A percentile compares a stretch with the other conserved stretches of the same genome.
Evolutionary conservation across 805 yeast genomes (phyloP).

Genomic region (Wickerhamiella alocasiicola): DNA sequence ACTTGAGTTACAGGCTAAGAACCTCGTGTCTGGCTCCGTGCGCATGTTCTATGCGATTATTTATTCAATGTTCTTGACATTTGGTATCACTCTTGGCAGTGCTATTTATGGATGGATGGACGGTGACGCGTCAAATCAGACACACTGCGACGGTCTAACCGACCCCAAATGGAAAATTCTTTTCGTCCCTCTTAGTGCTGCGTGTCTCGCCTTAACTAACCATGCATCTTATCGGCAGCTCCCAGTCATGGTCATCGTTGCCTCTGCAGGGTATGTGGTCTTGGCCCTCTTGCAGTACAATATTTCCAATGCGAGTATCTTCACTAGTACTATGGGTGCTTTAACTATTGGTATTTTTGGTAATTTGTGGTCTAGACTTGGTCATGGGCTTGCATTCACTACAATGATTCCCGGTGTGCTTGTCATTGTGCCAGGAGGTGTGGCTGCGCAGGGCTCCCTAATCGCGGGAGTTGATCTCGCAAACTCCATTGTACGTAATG

Average conservation of each 20-base stretch:
- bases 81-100: conserved; percentile 89
- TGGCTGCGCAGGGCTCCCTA: conserved; percentile 79
- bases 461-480: conserved; percentile 72
- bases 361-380: conserved; percentile 73
- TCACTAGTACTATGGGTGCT: conserved; percentile 83
- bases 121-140: conserved; percentile 33
- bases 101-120: conserved; percentile 94
- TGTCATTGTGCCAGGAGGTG: conserved; percentile 89
- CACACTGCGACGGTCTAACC: conserved; percentile 22
- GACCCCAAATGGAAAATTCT: conserved; percentile 51
- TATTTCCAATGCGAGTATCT: conserved; percentile 61
- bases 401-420: conserved; percentile 94
- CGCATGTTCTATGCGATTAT: conserved; percentile 95
- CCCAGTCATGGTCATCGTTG: conserved; percentile 69
- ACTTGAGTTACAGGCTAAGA: conserved; percentile 80
- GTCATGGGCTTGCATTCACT: conserved; percentile 85
- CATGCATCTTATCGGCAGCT: conserved; percentile 76
- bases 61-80: conserved; percentile 79
- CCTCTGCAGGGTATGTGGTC: conserved; percentile 72
- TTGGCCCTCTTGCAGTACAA: conserved; percentile 69
- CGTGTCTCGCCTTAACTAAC: conserved; percentile 56
- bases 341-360: conserved; percentile 82
- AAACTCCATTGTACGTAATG: conserved; percentile 43
- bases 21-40: conserved; percentile 85
- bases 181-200: conserved; percentile 65